Conservation (phyloP, 345 rosid genomes). For the Arabidopsis suecica region DNA sequence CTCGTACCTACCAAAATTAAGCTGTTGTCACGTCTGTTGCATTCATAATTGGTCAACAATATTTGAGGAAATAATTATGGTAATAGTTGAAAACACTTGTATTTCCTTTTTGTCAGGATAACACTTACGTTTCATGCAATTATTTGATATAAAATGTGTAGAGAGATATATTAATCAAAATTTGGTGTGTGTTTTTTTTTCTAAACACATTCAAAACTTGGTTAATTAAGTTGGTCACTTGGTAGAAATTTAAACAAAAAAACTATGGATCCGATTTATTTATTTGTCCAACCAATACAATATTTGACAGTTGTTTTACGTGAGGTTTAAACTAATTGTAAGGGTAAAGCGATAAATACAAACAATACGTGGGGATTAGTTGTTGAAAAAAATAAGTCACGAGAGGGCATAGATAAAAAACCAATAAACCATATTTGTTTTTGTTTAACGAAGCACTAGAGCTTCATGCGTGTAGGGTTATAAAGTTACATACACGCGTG, state of each 20-base stretch:
- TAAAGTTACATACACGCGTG: constrained; percentile 32
- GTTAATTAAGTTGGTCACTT: background rate
- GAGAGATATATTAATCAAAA: background rate
- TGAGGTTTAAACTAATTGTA: background rate
- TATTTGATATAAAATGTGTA: background rate
- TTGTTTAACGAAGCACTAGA: constrained; percentile 26
- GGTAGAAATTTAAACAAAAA: background rate
- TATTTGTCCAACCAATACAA: background rate
- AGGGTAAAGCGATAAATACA: constrained; percentile 6
- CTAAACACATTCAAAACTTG: too few species aligned
- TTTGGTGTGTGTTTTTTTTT: background rate
- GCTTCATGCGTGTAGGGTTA: constrained; percentile 43
- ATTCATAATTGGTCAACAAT: constrained; percentile 22
- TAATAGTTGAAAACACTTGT: background rate
- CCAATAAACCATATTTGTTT: constrained; percentile 21
- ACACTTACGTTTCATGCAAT: constrained; percentile 9
- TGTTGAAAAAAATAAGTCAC: background rate
- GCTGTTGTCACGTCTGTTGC: constrained; percentile 31
- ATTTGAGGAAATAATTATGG: background rate
- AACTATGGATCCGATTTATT: background rate
- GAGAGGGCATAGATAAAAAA: constrained; percentile 8
- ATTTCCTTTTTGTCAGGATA: background rate
- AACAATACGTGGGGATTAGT: background rate
- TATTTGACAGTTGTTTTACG: background rate
- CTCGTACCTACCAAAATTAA: constrained; percentile 37